Base-by-base conservation (phyloP, 83 land plant species). In the Picea engelmannii region DNA sequence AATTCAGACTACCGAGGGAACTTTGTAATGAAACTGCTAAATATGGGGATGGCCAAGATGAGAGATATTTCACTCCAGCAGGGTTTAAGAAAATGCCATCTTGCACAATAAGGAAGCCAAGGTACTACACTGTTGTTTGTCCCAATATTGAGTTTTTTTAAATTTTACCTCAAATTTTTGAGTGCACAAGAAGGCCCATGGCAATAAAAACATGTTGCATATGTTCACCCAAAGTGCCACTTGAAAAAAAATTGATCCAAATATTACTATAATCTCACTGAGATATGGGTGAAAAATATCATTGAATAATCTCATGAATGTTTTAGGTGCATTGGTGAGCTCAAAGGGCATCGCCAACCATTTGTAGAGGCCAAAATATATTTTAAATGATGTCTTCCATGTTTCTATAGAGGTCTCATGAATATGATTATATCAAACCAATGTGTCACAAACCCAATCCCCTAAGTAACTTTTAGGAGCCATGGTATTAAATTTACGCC, bases 21-120 rank as follows among this genome's bases (percentile, higher is more conserved):
- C 0, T 47, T 0, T 47, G 0, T 1, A 47, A 0, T 47, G 52
- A 0, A 8, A 0, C 0, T 47, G 52, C 0, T 47, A 0, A 47
- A 47, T 0, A 0, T 47, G 10, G 0, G 52, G 52, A 0, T 47
- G 2, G 52, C 52, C 52, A 47, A 47, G 52, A 47, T 47, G 10
- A 47, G 52, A 47, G 52, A 47, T 8, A 7, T 47, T 47, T 47
- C 9, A 47, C 0, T 47, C 0, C 0, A 0, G 2, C 1, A 47
- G 0, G 52, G 9, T 0, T 9, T 47, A 0, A 0, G 52, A 0
- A 0, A 7, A 47, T 47, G 11, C 2, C 10, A 47, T 47, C 8
- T 47, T 47, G 9, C 52, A 0, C 0, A 2, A 74, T n/a, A 40
- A 68, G 20, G 44, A 47, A 21, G 12, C 27, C 77, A 24, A 74